A percentile compares a stretch with the other conserved stretches of the same genome.
Conservation (phyloP, 2,329 filamentous ascomycete species). For the Colletotrichum sp. region DNA sequence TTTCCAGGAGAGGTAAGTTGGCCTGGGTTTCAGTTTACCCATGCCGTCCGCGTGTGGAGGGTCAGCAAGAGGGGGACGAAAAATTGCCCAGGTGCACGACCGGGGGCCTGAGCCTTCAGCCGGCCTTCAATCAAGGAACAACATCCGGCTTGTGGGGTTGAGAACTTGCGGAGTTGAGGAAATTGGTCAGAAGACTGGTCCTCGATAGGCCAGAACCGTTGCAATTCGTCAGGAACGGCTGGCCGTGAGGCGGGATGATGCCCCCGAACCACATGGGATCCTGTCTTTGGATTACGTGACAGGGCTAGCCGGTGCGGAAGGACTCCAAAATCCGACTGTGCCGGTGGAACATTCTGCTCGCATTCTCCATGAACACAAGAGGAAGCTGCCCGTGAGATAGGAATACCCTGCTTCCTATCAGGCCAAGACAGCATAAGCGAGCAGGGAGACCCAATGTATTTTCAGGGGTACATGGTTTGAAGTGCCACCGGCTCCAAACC, state of each 20-base stretch:
- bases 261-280: neutral
- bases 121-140: neutral
- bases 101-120: neutral
- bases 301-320: neutral
- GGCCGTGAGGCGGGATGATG: neutral
- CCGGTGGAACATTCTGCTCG: neutral
- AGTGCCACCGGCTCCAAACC: neutral
- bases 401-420: neutral
- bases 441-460: neutral
- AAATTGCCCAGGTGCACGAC: conserved; percentile 1
- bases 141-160: neutral
- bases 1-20: neutral
- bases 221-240: neutral
- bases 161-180: neutral
- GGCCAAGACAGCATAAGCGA: neutral
- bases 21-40: neutral
- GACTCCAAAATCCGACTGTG: neutral
- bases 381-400: neutral
- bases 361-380: neutral
- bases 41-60: neutral
- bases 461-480: neutral
- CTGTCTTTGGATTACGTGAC: neutral
- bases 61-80: neutral
- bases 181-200: neutral
- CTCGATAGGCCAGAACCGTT: neutral